phyloP scores from a whole-genome alignment of 2,329 filamentous ascomycete species.

The Ophiocordyceps camponoti-rufipedis region DNA sequence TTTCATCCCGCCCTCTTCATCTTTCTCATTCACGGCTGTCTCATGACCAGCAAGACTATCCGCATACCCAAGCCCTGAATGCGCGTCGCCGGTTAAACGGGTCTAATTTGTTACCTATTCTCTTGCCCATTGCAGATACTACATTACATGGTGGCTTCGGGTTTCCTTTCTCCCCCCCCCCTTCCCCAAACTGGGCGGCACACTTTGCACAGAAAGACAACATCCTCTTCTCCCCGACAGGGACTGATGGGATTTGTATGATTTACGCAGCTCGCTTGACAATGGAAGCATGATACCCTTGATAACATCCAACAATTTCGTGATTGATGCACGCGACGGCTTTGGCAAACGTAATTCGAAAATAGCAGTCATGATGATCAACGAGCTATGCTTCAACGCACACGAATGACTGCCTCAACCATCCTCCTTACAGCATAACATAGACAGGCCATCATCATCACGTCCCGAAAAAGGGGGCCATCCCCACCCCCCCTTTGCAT shows the following conservation, averaged over 20 bases:
- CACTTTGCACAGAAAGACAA: not conserved
- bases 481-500: no score
- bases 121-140: not conserved
- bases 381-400: no score
- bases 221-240: no score
- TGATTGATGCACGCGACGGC: no score
- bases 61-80: constrained; percentile 86
- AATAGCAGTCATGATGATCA: no score
- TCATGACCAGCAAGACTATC: constrained; percentile 91
- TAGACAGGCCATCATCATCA: no score
- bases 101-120: not conserved
- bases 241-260: not conserved
- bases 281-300: not conserved
- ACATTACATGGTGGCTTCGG: not conserved
- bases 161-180: not conserved
- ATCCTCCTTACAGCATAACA: not conserved
- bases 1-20: constrained; percentile 68
- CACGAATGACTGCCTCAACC: no score
- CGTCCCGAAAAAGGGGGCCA: no score
- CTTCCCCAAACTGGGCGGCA: not conserved
- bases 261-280: not conserved
- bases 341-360: no score
- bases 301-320: not conserved
- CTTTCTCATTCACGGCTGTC: constrained; percentile 75
- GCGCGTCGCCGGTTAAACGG: no score